Percentiles rank a stretch among this genome's conserved stretches.
phyloP scores from a whole-genome alignment of 768 basidiomycete species.

The Lactarius hatsudake region DNA sequence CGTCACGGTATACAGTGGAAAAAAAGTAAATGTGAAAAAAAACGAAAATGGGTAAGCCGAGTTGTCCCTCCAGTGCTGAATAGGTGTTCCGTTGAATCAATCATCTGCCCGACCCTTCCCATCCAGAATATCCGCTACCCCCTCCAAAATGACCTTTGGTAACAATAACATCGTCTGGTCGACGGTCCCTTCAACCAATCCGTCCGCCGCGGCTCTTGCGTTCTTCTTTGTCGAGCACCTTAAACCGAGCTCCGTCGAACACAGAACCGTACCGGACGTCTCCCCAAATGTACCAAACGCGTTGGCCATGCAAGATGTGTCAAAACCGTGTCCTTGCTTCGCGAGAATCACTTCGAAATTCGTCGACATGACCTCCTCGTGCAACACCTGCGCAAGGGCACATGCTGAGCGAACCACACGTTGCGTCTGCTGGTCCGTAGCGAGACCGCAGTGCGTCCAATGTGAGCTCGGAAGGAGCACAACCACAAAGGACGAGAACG shows the following conservation, averaged over 20 bases:
- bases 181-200: slow-evolving; percentile 41
- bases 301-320: slow-evolving; percentile 53
- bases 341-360: slow-evolving; percentile 68
- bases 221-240: slow-evolving; percentile 55
- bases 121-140: slow-evolving; percentile 54
- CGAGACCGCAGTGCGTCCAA: slow-evolving; percentile 43
- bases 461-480: slow-evolving; percentile 33
- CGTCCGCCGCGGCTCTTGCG: slow-evolving; percentile 29
- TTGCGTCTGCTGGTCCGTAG: slow-evolving; percentile 58
- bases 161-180: slow-evolving; percentile 60
- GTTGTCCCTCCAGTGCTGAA: neutral
- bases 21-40: neutral
- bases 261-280: slow-evolving; percentile 47
- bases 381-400: slow-evolving; percentile 58
- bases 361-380: slow-evolving; percentile 76
- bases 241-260: slow-evolving; percentile 71
- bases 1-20: slow-evolving; percentile 11
- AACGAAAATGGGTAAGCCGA: neutral
- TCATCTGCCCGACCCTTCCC: slow-evolving; percentile 11
- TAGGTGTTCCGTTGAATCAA: neutral
- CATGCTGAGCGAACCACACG: slow-evolving; percentile 64
- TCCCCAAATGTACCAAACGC: slow-evolving; percentile 59
- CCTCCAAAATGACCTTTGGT: slow-evolving; percentile 77
- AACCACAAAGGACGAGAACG: slow-evolving; percentile 63
- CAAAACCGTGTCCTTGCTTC: slow-evolving; percentile 51